Base-by-base conservation (phyloP, 768 basidiomycete genomes). In the Naematelia encephala region DNA sequence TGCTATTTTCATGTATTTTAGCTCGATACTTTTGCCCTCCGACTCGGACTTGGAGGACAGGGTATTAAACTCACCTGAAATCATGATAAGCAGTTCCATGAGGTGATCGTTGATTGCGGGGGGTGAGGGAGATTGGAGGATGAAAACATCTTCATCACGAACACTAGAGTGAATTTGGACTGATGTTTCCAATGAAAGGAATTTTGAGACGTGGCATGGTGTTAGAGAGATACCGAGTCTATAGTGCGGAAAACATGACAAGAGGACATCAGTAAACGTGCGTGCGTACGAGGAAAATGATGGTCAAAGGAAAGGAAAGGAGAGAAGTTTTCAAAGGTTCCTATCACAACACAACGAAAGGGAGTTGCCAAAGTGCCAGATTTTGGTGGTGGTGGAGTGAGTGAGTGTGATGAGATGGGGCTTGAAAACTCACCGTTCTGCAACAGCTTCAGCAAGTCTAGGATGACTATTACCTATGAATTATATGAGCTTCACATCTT, bases 81-180 rank as follows among this genome's bases (percentile, higher is more conserved):
- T 91, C 91, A 99, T 94, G 72, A 98, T 98, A 76, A 93, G 91
- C 47, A 92, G 84, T 78, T 98, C 96, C 91, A 99, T 98, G 63
- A 99, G 84, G 42, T 93, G 83, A 25, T 90, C 92, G 74, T 97
- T 97, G 68, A 97, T 77, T 43, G 28, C 58, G 23, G 71, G 68
- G n/a, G 73, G 77, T 29, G 64, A 68, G 16, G 74, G 77, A 14
- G 71, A 75, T 60, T 92, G 96, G 81, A 99, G 87, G 78, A 99
- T 97, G 80, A 98, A 99, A 51, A 98, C 94, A 77, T 98, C 96
- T 77, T 91, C 90, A 79, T 98, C 93, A 61, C 96, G 89, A 30
- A 99, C 94, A 46, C 90, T 92, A 79, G 97, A 92, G 64, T 84
- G 84, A 75, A 99, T 91, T 65, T 88, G 87, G 52, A 98, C 90